Conservation (phyloP, 176 grass and related monocot species). For the Bothriochloa decipiens region DNA sequence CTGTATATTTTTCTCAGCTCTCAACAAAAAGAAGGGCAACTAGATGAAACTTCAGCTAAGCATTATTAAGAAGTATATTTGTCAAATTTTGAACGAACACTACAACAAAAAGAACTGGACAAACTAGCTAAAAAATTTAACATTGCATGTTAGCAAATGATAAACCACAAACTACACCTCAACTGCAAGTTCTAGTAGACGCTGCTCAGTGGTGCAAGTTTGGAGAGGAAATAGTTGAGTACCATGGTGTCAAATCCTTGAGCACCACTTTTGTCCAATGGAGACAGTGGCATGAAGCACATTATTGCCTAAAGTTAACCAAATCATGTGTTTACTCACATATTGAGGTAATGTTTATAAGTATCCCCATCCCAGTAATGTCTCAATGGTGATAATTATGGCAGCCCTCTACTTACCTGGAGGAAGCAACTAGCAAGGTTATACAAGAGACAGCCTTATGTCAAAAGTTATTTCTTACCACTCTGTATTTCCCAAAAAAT, state of each 20-base stretch:
- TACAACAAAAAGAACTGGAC: background rate
- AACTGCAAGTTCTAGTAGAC: background rate
- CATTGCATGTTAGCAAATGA: background rate
- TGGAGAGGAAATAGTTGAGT: background rate
- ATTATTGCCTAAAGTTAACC: background rate
- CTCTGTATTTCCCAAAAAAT: background rate
- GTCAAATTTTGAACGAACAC: background rate
- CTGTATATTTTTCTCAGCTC: background rate
- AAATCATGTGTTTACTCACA: background rate
- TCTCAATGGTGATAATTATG: background rate
- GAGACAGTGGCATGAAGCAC: background rate
- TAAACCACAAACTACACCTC: background rate
- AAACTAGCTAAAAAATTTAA: background rate
- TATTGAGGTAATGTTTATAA: background rate
- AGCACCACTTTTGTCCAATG: background rate
- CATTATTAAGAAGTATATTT: background rate
- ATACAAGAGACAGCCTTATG: background rate
- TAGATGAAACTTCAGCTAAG: background rate
- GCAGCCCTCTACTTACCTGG: background rate
- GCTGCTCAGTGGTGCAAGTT: background rate
- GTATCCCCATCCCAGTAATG: background rate
- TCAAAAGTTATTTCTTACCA: background rate
- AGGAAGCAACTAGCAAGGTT: slow-evolving; percentile 2
- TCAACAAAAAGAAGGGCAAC: background rate
- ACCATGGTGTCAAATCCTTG: background rate